Conservation (phyloP, 2,329 filamentous ascomycete genomes). For the Colletotrichum sp. region DNA sequence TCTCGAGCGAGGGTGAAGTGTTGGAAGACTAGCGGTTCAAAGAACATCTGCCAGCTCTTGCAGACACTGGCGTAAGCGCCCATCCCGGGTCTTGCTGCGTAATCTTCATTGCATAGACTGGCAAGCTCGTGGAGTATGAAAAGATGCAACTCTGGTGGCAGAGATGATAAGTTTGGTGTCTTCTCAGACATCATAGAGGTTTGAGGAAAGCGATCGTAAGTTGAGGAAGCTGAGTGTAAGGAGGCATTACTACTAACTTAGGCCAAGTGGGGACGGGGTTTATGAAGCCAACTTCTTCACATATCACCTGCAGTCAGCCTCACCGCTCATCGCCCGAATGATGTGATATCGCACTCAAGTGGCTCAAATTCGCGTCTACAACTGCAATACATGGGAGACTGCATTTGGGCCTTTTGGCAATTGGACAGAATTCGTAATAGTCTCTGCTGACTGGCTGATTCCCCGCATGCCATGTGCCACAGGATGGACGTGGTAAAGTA, state of each 20-base stretch:
- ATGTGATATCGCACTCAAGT: neutral
- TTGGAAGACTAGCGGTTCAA: neutral
- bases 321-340: neutral
- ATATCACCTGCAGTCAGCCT: neutral
- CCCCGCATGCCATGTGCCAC: neutral
- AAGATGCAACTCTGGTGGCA: neutral
- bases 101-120: neutral
- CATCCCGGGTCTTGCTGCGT: neutral
- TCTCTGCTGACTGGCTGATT: neutral
- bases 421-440: neutral
- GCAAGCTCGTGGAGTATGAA: neutral
- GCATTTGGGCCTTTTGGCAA: neutral
- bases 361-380: neutral
- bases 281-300: neutral
- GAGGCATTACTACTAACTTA: neutral
- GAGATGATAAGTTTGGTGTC: neutral
- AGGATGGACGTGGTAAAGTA: neutral
- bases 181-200: neutral
- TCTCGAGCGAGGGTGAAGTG: neutral
- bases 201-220: neutral
- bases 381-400: neutral
- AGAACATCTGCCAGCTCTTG: neutral
- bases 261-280: neutral
- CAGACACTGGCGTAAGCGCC: neutral
- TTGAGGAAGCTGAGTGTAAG: neutral